Base-by-base conservation (phyloP, 1,139 yeast genomes). In the Yamadazyma songkhlaensis region DNA sequence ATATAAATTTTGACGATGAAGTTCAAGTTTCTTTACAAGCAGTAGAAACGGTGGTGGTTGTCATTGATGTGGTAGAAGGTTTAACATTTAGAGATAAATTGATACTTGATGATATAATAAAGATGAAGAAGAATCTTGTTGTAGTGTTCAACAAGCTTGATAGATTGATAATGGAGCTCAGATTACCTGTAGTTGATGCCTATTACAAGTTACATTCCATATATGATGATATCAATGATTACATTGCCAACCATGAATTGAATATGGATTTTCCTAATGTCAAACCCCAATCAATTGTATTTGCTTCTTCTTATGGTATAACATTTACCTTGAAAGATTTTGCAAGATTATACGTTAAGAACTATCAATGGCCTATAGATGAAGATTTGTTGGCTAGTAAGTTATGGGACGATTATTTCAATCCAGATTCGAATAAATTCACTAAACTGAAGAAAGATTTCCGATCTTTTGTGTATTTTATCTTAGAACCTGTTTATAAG, bases 41-140 rank as follows among this genome's bases (percentile, higher is more conserved):
- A 1, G 75, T 75, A 0, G 97, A 92, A 46, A 80, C 84, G 2
- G 77, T 76, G 0, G 64, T 83, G 0, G 58, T 90, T 1, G 84
- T 88, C 1, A 66, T 92, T n/a, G 98, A 94, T 58, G 83, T 75
- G 1, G 81, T 88, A 1, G 96, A 90, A 54, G 97, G 97, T 0
- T 54, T 88, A 9, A 77, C 84, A 2, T 60, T 70, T 15, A 66
- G 78, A 31, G 76, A 81, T 20, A 69, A 71, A 44, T 50, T 62
- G 21, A 61, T 78, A 0, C 54, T 87, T 3, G 64, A 73, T 29
- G 72, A 74, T 41, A 74, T 80, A 0, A 43, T 84, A 6, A 53
- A 59, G 20, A 62, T 68, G 7, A 65, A 77, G 29, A 53, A 79
- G 2, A 76, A 83, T 0, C 55, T 89, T 10, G 60, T 74, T 3